phyloP scores from a whole-genome alignment of 495 filamentous ascomycete genomes.

The Talaromyces ruber region DNA sequence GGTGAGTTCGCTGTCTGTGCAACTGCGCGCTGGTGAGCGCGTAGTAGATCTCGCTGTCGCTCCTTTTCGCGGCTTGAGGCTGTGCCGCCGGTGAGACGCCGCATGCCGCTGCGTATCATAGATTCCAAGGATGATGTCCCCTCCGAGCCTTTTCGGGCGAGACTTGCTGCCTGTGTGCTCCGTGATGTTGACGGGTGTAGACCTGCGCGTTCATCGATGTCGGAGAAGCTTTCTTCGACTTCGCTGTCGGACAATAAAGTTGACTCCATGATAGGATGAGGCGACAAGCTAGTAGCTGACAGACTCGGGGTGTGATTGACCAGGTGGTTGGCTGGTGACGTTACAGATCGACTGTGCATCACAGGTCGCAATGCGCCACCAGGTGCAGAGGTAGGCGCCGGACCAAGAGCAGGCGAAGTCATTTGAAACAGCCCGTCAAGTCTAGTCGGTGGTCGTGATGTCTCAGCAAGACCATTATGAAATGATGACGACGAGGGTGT shows the following conservation, averaged over 20 bases:
- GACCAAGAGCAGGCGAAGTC: slow-evolving; percentile 6
- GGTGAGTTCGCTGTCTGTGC: slow-evolving; percentile 39
- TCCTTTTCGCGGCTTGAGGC: slow-evolving; percentile 48
- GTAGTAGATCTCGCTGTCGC: slow-evolving; percentile 48
- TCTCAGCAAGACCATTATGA: slow-evolving; percentile 79
- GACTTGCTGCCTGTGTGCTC: slow-evolving; percentile 41
- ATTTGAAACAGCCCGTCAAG: slow-evolving; percentile 53
- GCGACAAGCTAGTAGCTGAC: slow-evolving; percentile 16
- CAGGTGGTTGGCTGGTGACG: slow-evolving; percentile 56
- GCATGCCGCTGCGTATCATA: slow-evolving; percentile 58
- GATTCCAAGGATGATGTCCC: slow-evolving; percentile 58
- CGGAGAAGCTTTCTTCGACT: slow-evolving; percentile 37
- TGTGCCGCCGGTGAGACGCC: slow-evolving; percentile 56
- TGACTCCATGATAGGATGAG: slow-evolving; percentile 28
- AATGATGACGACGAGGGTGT: slow-evolving; percentile 71
- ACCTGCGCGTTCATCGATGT: slow-evolving; percentile 32
- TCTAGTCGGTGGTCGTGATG: slow-evolving; percentile 45
- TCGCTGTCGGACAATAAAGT: slow-evolving; percentile 52
- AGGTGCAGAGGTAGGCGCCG: slow-evolving; percentile 9
- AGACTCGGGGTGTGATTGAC: slow-evolving; percentile 30
- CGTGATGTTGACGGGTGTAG: slow-evolving; percentile 40
- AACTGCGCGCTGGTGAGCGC: slow-evolving; percentile 40
- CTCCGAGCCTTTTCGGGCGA: slow-evolving; percentile 30
- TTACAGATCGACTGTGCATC: slow-evolving; percentile 65
- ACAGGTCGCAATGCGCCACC: slow-evolving; percentile 36